Percentiles rank a stretch among this genome's conserved stretches.
Evolutionary conservation across 1,284 basidiomycete species (phyloP).

Genomic region (Volvariella volvacea): DNA sequence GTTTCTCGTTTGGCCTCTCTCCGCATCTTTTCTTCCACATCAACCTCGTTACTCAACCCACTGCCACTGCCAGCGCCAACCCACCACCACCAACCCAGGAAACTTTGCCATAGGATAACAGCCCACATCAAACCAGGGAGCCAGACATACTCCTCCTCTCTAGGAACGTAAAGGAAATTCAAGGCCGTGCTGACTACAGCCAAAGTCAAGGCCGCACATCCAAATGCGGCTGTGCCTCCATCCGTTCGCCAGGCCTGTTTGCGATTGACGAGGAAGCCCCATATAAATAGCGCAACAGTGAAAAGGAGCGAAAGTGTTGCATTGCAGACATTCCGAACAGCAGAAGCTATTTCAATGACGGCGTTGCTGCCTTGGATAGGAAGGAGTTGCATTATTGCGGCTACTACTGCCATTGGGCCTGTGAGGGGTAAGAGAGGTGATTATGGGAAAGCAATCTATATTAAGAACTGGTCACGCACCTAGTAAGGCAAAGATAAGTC

Average conservation of each 20-base stretch:
- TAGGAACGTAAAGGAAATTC: slow-evolving; percentile 81
- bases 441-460: slow-evolving; percentile 3
- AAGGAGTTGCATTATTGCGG: slow-evolving; percentile 82
- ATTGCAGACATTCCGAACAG: slow-evolving; percentile 92
- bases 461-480: slow-evolving; percentile 32
- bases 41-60: slow-evolving; percentile 42
- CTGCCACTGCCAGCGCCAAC: slow-evolving; percentile 71
- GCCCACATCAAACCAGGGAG: slow-evolving; percentile 81
- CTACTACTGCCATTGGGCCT: slow-evolving; percentile 83
- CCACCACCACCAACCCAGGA: slow-evolving; percentile 97
- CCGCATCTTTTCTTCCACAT: slow-evolving; percentile 42
- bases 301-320: slow-evolving; percentile 93
- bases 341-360: slow-evolving; percentile 61
- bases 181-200: slow-evolving; percentile 77
- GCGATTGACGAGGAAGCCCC: slow-evolving; percentile 90
- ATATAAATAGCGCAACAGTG: slow-evolving; percentile 83
- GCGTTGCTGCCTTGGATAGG: slow-evolving; percentile 45
- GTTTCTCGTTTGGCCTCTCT: slow-evolving; percentile 53
- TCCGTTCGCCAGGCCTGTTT: slow-evolving; percentile 91
- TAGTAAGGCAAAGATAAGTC: slow-evolving; percentile 83
- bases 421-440: slow-evolving; percentile 7
- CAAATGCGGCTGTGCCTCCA: slow-evolving; percentile 94
- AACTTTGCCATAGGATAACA: slow-evolving; percentile 88
- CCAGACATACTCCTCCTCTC: slow-evolving; percentile 81
- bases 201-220: slow-evolving; percentile 72